Evolutionary conservation across 2,329 filamentous ascomycete genomes (phyloP), one percentile per base, ranked within the genome.

Genomic region (Trichoderma aggressivum): DNA sequence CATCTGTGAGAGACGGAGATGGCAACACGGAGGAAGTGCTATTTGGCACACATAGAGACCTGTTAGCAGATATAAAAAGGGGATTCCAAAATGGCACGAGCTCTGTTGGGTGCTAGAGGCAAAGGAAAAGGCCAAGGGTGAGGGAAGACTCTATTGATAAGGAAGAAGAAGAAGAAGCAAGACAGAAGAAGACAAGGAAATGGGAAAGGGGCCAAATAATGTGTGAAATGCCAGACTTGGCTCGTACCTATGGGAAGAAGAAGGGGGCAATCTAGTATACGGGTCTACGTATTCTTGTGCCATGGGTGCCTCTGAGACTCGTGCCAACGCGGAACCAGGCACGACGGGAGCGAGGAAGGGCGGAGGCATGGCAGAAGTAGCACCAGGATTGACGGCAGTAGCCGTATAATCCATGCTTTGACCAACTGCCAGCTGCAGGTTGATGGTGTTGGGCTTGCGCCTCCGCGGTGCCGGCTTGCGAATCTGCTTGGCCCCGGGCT

Each of bases 1-100:
- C 88, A 74, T 91, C 87, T 77, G 88, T 91, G 12, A 87, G 86
- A 14, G 89, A 86, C 36, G 90, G 89, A 16, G 90, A 91, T 7
- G 89, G 88, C 63, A 91, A 83, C 24, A 87, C 81, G 39, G 80
- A 75, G 71, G 78, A 16, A 16, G 36, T 10, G 39, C 70, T 72
- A 36, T 30, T 14, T 30, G 18, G 18, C 18, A 32, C n/a, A 26
- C 28, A 36, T 21, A 21, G 7, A 36, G 21, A 50, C 8, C 24
- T 28, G 34, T 62, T 62, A 62, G 59, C 59, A 8, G 24, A n/a
- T 14, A n/a, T 43, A 12, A n/a, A 18, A 14, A 26, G 18, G 21
- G 16, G 4, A 3, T 12, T 39, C 6, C 5, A 21, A 21, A 16
- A 21, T 1, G 30, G 18, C 10, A 34, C 21, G 18, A 21, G 18